Evolutionary conservation across 345 rosid species (phyloP).

Genomic region (Gossypium australe): DNA sequence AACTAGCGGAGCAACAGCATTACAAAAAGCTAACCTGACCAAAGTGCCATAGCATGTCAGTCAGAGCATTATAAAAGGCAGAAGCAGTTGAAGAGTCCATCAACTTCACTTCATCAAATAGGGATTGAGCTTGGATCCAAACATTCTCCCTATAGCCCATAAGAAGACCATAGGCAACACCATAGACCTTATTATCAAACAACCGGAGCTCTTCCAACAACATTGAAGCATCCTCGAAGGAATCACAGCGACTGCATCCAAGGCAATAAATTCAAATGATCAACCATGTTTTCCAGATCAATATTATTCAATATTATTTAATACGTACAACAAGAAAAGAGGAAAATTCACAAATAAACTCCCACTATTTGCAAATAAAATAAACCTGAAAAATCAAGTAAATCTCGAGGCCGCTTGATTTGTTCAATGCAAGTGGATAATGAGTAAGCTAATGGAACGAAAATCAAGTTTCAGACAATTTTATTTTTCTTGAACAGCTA

Average conservation of each 20-base stretch:
- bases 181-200: slow-evolving; percentile 84
- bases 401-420: background rate
- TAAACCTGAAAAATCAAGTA: background rate
- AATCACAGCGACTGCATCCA: slow-evolving; percentile 75
- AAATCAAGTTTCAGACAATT: slow-evolving; percentile 26
- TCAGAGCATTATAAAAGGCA: slow-evolving; percentile 90
- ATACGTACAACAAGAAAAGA: background rate
- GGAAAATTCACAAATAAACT: background rate
- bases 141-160: slow-evolving; percentile 69
- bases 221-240: slow-evolving; percentile 88
- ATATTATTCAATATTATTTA: background rate
- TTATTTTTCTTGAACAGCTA: background rate
- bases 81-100: slow-evolving; percentile 85
- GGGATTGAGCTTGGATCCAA: slow-evolving; percentile 77
- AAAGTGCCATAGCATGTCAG: slow-evolving; percentile 91
- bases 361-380: background rate
- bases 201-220: slow-evolving; percentile 77
- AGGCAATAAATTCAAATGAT: slow-evolving; percentile 1
- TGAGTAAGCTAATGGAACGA: slow-evolving; percentile 13
- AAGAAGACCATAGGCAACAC: slow-evolving; percentile 93
- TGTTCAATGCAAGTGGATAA: slow-evolving; percentile 4
- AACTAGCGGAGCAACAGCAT: background rate
- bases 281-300: background rate
- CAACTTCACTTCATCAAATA: slow-evolving; percentile 72
- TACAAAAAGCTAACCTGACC: slow-evolving; percentile 60